Evolutionary conservation across 179 eudicot species (phyloP), one percentile per base, ranked within the genome.

Genomic region (Drosera spatulata): DNA sequence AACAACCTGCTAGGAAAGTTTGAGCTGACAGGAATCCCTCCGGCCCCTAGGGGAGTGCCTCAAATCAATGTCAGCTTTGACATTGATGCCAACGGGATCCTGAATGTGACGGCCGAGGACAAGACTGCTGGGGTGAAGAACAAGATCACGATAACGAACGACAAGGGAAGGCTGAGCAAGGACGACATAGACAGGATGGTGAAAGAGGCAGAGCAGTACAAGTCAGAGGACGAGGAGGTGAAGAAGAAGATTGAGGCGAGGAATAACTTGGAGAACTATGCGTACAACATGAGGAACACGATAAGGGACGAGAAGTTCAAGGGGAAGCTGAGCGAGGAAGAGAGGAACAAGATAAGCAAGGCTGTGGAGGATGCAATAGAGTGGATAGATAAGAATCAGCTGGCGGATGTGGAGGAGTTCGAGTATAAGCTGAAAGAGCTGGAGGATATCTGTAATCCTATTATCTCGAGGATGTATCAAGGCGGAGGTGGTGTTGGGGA

Each of bases 231-330:
- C 7, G 56, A 53, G 22, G 56, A 53, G 37, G 33, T n/a, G 33
- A 53, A 53, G 22, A 53, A 53, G 56, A 53, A 53, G 56, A 38
- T 53, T 6, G 56, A 53, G 14, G 56, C 56, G 3, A 53, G 8
- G 56, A 53, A 53, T 53, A 38, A 22, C 4, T 38, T 53, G 14
- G 56, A 53, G 56, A 53, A 53, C 37, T 53, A 8, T n/a, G 56
- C 56, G 3, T 53, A 53, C 37, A 53, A 53, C 56, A 53, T 53
- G 56, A 53, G 56, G 56, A 53, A 53, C 37, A 53, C 56, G 15
- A 53, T 53, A 22, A 53, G 22, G 56, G 56, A 53, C 8, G 3
- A 53, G 56, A 53, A 53, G 56, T n/a, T 53, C 3, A 38, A 9
- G 2, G 56, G 56, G 4, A 53, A 53, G 4, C 56, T 53, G 4